Percentiles rank a stretch among this genome's conserved stretches.
These are phyloP conservation scores for Eucommia ulmoides DNA, from an alignment of 257 asterid species.

Conservation along the genomic window DNA sequence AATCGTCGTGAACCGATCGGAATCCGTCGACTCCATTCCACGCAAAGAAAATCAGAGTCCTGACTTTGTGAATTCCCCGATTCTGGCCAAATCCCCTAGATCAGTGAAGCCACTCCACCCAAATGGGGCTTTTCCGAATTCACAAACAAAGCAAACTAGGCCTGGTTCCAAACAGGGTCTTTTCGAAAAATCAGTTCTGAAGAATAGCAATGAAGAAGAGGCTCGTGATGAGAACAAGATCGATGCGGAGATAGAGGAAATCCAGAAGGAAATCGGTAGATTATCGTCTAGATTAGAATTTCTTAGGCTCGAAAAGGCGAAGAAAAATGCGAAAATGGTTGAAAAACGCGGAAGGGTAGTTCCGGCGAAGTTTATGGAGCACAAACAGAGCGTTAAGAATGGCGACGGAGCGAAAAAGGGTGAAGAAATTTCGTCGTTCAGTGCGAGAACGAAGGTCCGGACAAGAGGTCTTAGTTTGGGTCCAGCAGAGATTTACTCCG, in stretches of 20 bases:
- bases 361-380: background rate
- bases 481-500: background rate
- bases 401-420: background rate
- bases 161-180: background rate
- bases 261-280: background rate
- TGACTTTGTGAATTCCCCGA: background rate
- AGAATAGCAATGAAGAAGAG: background rate
- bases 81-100: background rate
- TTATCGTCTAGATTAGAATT: background rate
- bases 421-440: background rate
- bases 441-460: background rate
- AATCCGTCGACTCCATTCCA: background rate
- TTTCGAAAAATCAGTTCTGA: background rate
- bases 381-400: background rate
- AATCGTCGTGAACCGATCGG: background rate
- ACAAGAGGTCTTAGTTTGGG: background rate
- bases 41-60: background rate
- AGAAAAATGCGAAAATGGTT: background rate
- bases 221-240: background rate
- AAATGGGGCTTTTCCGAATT: background rate
- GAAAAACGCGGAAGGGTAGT: background rate
- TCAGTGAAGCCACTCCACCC: background rate
- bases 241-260: background rate
- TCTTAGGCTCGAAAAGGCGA: background rate
- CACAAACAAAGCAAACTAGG: background rate